Base-by-base conservation (phyloP, 176 grass and related monocot genomes). In the Dendrocalamus sinicus region DNA sequence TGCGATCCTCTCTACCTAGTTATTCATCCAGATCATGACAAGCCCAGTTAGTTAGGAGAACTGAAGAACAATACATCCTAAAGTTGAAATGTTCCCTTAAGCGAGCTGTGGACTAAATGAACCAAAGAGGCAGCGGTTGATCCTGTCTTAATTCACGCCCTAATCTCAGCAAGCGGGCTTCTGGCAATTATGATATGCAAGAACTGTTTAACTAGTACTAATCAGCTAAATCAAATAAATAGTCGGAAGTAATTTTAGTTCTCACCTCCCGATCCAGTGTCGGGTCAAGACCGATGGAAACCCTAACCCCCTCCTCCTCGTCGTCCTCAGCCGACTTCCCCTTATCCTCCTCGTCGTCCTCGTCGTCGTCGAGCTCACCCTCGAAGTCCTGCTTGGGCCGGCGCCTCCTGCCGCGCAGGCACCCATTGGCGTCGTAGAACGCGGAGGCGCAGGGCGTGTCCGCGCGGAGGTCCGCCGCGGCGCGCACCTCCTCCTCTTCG, bases 261-360 rank as follows among this genome's bases (percentile, higher is more conserved):
- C 82, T 86, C 76, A 99, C 97, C 97, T 99, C 97, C 53, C 86
- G 69, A 89, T 99, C 97, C 52, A 96, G 87, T 35, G 97, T 92
- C 4, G 97, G 97, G 91, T 99, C 97, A 45, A 96, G 92, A 40
- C 94, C 97, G 26, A 96, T 91, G 10, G 87, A 94, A 93, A 90
- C 80, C 90, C 92, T 91, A 91, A 99, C 67, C 59, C 86, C 89
- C 20, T 92, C 89, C 32, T 84, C 95, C 6, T 97, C 95, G 75
- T 85, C 86, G 35, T 61, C 77, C 61, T 70, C 83, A 17, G 40
- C 61, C 43, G 86, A 22, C 30, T 67, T 81, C 16, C 80, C 16
- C 11, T 40, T 47, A 44, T 67, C 63, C 51, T 78, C 72, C 6
- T 81, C 82, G 9, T 61, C 84, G 0, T 43, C 13, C n/a, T 89